A percentile compares a stretch with the other conserved stretches of the same genome.
phyloP scores from a whole-genome alignment of 2,329 filamentous ascomycete species.

The Massarina eburnea region DNA sequence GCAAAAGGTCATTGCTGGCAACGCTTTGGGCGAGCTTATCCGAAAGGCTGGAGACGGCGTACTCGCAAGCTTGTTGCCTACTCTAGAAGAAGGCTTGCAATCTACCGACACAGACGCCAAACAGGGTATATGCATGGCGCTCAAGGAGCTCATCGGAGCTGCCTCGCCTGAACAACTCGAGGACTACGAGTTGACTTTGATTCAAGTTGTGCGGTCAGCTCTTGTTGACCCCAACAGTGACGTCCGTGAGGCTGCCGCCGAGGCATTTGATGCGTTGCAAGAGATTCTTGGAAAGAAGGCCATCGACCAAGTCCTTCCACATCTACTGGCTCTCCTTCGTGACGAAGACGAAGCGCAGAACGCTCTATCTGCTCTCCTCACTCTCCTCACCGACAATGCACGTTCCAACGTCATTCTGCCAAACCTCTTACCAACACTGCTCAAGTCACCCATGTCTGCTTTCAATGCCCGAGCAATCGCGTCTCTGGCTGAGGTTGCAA shows the following conservation, averaged over 20 bases:
- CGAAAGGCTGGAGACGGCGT: slow-evolving; percentile 95
- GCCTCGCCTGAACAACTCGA: slow-evolving; percentile 86
- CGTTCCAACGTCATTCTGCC: slow-evolving; percentile 95
- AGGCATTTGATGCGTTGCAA: slow-evolving; percentile 94
- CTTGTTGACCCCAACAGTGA: slow-evolving; percentile 87
- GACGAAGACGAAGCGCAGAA: slow-evolving; percentile 87
- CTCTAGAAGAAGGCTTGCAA: slow-evolving; percentile 87
- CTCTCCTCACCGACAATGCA: slow-evolving; percentile 88
- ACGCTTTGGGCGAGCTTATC: slow-evolving; percentile 93
- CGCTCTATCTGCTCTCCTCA: slow-evolving; percentile 87
- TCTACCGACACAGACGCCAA: slow-evolving; percentile 90
- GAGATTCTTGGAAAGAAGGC: slow-evolving; percentile 91
- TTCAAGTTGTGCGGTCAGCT: slow-evolving; percentile 89
- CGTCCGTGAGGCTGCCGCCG: slow-evolving; percentile 91
- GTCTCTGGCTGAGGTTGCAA: slow-evolving; percentile 88
- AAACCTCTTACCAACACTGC: slow-evolving; percentile 90
- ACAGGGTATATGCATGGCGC: slow-evolving; percentile 95
- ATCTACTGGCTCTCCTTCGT: slow-evolving; percentile 85
- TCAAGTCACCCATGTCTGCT: slow-evolving; percentile 83
- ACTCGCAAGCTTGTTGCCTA: slow-evolving; percentile 81
- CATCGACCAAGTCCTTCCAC: slow-evolving; percentile 91
- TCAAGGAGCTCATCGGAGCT: slow-evolving; percentile 89
- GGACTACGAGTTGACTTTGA: slow-evolving; percentile 92
- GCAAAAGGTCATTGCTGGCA: slow-evolving; percentile 97
- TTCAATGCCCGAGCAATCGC: slow-evolving; percentile 96